Evolutionary conservation across 306 rosid genomes (phyloP), one percentile per base, ranked within the genome.

Genomic region (Acmispon strigosus): DNA sequence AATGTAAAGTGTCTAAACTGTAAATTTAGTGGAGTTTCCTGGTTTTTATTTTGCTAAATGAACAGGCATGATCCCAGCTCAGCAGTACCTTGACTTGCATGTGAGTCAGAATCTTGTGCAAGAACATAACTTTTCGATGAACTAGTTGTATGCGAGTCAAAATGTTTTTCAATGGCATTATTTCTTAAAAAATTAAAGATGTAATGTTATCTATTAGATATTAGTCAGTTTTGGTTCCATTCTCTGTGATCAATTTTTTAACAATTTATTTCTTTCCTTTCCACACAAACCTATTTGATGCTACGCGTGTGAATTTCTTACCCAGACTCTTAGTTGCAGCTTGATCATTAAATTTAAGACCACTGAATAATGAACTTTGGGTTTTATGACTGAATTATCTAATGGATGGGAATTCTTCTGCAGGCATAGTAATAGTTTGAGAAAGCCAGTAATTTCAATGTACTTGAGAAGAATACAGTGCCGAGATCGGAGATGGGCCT

Each of bases 391-490:
- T 7, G 70, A 41, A 36, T 42, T 17, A 63, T 76, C 78, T 84
- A 54, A 84, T 76, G 49, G 54, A 62, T 69, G 55, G 52, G 15
- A 58, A 15, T 15, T 79, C 60, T 59, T 76, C 48, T 70, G 85
- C 79, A 66, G 88, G 88, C 53, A 58, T 66, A 68, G 59, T 63
- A 51, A 60, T 60, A 79, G 85, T 75, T 44, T 81, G 79, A 68
- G 76, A 68, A 64, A 73, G 60, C 32, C 58, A 51, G 13, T 65
- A 66, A 71, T 64, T 66, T 84, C 85, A 81, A 91, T 94, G 99
- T 86, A 91, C 84, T 82, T 81, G 20, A 87, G 88, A 80, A 86
- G 85, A 83, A 78, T 94, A 78, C 85, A 81, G 78, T 80, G 85
- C 79, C 83, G 82, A 81, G 80, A 83, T 82, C 87, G 78, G 82